Evolutionary conservation across 2,329 filamentous ascomycete species (phyloP).

Genomic region (Curvularia eragrostidis): DNA sequence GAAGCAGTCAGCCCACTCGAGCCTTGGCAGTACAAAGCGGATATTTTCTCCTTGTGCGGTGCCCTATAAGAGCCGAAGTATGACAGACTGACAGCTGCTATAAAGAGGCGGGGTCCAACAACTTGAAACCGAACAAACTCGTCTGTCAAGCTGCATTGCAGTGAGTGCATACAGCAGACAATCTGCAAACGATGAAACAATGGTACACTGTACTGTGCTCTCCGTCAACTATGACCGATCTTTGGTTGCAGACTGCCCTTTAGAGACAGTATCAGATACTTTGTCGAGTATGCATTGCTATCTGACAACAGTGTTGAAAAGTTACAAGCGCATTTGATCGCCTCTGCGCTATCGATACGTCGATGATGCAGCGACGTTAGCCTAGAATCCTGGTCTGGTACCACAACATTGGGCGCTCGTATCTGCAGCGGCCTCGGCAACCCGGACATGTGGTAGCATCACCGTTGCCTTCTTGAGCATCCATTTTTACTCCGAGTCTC

Average conservation of each 20-base stretch:
- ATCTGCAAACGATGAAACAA: neutral
- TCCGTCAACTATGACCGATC: neutral
- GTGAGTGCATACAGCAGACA: neutral
- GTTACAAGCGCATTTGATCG: neutral
- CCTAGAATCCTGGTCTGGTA: neutral
- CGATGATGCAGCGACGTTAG: neutral
- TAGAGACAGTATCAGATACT: neutral
- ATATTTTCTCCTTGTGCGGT: neutral
- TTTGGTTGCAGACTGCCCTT: neutral
- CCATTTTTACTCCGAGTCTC: neutral
- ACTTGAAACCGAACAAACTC: neutral
- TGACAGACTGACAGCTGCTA: neutral
- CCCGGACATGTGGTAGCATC: neutral
- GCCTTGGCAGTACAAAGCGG: neutral
- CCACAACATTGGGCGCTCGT: slow-evolving; percentile 1
- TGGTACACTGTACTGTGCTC: neutral
- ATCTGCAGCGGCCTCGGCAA: neutral
- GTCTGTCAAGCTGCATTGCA: neutral
- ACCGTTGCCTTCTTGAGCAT: neutral
- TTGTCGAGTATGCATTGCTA: too few species aligned
- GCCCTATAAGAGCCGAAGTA: neutral
- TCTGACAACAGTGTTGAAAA: neutral
- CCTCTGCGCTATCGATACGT: neutral
- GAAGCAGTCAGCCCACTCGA: neutral
- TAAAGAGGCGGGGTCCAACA: neutral